Evolutionary conservation across 2,329 filamentous ascomycete genomes (phyloP).

Genomic region (Byssothecium circinans): DNA sequence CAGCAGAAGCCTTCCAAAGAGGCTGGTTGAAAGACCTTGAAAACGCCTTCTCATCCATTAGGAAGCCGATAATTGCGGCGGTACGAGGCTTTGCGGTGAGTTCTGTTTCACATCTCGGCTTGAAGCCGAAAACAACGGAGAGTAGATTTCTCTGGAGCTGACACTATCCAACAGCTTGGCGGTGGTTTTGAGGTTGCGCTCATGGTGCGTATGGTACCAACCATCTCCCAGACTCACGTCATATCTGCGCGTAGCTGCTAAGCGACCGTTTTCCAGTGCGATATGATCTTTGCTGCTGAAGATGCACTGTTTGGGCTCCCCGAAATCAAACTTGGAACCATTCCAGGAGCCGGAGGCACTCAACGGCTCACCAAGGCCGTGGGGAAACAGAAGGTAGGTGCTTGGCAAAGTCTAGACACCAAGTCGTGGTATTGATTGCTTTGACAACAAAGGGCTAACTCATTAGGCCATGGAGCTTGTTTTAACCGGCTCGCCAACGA

Average conservation of each 20-base stretch:
- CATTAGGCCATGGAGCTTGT: slow-evolving; percentile 50
- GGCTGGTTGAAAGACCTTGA: slow-evolving; percentile 95
- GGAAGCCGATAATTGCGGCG: slow-evolving; percentile 88
- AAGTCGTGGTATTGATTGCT: not conserved
- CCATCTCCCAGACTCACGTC: not conserved
- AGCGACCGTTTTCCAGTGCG: slow-evolving; percentile 43
- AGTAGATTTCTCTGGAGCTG: slow-evolving; percentile 4
- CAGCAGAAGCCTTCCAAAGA: slow-evolving; percentile 77
- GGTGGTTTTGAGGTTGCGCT: slow-evolving; percentile 93
- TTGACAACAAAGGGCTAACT: slow-evolving; percentile 14
- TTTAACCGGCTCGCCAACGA: slow-evolving; percentile 45
- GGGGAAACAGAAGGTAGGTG: slow-evolving; percentile 43
- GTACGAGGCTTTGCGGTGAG: slow-evolving; percentile 78
- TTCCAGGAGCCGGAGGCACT: slow-evolving; percentile 87
- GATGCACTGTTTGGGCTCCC: slow-evolving; percentile 90
- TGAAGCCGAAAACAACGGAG: not conserved
- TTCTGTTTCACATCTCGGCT: not conserved
- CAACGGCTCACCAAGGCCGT: slow-evolving; percentile 76
- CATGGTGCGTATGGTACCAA: slow-evolving; percentile 60
- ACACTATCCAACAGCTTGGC: slow-evolving; percentile 57
- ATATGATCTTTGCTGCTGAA: slow-evolving; percentile 86
- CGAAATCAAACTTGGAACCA: slow-evolving; percentile 89
- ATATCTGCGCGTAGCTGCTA: slow-evolving; percentile 7
- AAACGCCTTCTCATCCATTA: slow-evolving; percentile 72
- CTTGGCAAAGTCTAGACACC: slow-evolving; percentile 10